Evolutionary conservation across 371 early-diverging fungal genomes (phyloP), one percentile per base, ranked within the genome.

Genomic region (Coemansia sp.): DNA sequence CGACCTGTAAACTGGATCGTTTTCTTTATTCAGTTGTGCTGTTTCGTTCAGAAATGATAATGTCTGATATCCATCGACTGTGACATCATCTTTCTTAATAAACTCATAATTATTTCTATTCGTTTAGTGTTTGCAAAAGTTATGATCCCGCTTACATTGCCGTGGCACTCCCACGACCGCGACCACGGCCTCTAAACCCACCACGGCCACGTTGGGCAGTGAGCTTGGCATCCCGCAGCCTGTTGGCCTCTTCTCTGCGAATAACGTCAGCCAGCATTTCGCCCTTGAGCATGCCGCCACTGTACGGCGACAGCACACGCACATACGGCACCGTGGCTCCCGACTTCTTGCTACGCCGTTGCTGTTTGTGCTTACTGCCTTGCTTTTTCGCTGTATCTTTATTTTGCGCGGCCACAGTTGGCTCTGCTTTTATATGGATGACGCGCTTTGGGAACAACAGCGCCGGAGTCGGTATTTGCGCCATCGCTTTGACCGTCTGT

Each of bases 1-100:
- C 48, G 82, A 81, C 58, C 71, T 81, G 53, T 81, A 81, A 73
- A 40, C 60, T 21, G 53, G 40, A 44, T 44, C 11, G 7, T 55
- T n/a, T 39, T 19, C 19, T 46, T 36, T 21, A 28, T 4, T 44
- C 26, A n/a, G 15, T 36, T 29, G 24, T 17, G 26, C 28, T 60
- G 59, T 59, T 46, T 60, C 28, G 13, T 60, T 60, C 44, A 41
- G 44, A 41, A 32, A 32, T 9, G 44, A 41, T 12, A 12, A 15
- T 41, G 44, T 41, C 44, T 11, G 11, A 15, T 15, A 41, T 15
- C 4, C 56, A 4, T 29, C 29, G 21, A 4, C 28, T 29, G 29
- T 28, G n/a, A 24, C 29, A 60, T 46, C 12, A n/a, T 60, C 26
- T 54, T 54, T 26, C 13, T 26, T 3, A 54, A 54, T 54, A 54